These are phyloP conservation scores for Spiraea crenata DNA, from an alignment of 331 rosid genomes.

Conservation along the genomic window DNA sequence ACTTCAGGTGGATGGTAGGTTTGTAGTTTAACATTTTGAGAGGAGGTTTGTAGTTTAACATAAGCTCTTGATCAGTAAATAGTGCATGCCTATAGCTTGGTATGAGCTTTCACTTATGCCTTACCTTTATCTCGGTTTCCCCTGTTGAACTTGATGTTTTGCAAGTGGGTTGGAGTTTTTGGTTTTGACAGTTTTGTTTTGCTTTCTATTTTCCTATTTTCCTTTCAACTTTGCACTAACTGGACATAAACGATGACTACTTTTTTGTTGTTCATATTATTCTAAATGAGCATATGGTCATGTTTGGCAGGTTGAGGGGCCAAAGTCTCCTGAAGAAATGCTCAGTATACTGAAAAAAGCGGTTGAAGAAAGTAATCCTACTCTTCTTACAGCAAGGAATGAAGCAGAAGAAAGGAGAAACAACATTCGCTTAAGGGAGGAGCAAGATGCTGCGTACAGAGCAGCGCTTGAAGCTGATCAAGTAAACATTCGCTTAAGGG, in stretches of 20 bases:
- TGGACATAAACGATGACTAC: not conserved
- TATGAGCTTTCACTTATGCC: not conserved
- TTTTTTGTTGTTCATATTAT: slow-evolving; percentile 16
- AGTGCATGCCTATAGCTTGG: not conserved
- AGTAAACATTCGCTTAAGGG: slow-evolving; percentile 90
- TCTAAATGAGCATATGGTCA: not conserved
- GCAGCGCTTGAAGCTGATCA: slow-evolving; percentile 99
- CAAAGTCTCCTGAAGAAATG: slow-evolving; percentile 86
- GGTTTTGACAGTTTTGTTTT: not conserved
- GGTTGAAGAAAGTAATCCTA: slow-evolving; percentile 86
- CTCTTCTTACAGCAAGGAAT: slow-evolving; percentile 73
- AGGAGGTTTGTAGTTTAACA: too few species aligned
- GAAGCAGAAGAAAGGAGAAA: slow-evolving; percentile 90
- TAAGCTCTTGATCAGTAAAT: too few species aligned
- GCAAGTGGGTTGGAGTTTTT: not conserved
- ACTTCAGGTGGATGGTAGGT: too few species aligned
- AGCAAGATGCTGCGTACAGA: slow-evolving; percentile 99
- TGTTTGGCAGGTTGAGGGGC: slow-evolving; percentile 78
- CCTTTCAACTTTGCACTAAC: slow-evolving; percentile 1
- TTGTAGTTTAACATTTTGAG: too few species aligned
- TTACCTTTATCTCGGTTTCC: not conserved
- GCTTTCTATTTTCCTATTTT: not conserved
- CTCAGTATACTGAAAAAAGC: slow-evolving; percentile 68
- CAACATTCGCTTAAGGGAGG: slow-evolving; percentile 81
- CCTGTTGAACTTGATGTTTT: slow-evolving; percentile 3